phyloP scores from a whole-genome alignment of 768 basidiomycete species.

The Boletales sp. region DNA sequence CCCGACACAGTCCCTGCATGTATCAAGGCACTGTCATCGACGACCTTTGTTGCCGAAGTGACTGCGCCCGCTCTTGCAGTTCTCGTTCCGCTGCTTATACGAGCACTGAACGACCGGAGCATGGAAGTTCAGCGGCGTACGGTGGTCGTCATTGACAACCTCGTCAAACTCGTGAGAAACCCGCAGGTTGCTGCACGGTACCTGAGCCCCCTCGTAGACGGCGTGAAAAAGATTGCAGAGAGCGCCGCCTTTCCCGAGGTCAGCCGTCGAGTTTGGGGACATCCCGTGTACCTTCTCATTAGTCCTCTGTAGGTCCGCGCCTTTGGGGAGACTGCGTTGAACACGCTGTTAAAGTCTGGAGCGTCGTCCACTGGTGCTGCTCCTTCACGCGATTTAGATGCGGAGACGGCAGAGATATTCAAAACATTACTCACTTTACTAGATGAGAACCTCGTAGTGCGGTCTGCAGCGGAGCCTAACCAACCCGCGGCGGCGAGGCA shows the following conservation, averaged over 20 bases:
- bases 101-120: conserved; percentile 91
- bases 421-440: conserved; percentile 58
- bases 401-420: conserved; percentile 56
- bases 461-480: conserved; percentile 43
- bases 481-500: conserved; percentile 53
- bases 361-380: conserved; percentile 73
- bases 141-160: conserved; percentile 91
- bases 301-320: conserved; percentile 65
- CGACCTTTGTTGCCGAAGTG: conserved; percentile 96
- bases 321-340: conserved; percentile 81
- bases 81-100: conserved; percentile 84
- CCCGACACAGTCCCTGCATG: conserved; percentile 85
- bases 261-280: conserved; percentile 16
- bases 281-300: conserved; percentile 11
- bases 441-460: conserved; percentile 42
- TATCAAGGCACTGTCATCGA: conserved; percentile 92
- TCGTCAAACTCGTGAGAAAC: conserved; percentile 95
- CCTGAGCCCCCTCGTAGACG: conserved; percentile 81
- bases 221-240: conserved; percentile 85
- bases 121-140: conserved; percentile 96
- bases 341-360: conserved; percentile 78
- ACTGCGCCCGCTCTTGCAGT: conserved; percentile 96
- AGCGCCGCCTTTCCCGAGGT: conserved; percentile 96
- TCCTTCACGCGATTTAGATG: conserved; percentile 65
- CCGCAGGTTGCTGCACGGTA: conserved; percentile 86